Conservation (phyloP, 345 rosid genomes). For the Eucalyptus decipiens region DNA sequence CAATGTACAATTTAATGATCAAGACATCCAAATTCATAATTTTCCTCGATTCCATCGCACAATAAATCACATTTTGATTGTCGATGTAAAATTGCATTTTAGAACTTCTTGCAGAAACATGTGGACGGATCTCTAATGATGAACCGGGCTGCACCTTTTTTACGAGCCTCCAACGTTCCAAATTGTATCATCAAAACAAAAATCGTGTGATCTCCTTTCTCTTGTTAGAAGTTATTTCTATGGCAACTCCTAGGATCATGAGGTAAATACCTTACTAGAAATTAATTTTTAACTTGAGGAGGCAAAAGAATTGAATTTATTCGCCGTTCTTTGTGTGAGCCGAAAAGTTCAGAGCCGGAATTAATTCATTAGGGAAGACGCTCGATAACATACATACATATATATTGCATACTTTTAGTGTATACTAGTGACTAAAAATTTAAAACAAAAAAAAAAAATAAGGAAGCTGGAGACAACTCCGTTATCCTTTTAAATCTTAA, state of each 20-base stretch:
- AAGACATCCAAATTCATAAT: not conserved
- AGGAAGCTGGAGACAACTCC: not conserved
- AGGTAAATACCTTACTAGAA: not conserved
- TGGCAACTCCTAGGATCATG: not conserved
- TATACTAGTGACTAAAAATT: not conserved
- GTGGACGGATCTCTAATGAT: not conserved
- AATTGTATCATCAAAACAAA: not conserved
- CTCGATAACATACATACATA: not conserved
- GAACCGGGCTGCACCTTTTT: not conserved
- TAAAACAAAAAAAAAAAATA: not conserved
- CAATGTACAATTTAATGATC: not conserved
- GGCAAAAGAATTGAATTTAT: not conserved
- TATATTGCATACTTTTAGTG: not conserved
- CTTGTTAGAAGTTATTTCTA: not conserved
- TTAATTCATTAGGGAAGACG: not conserved
- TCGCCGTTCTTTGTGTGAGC: not conserved
- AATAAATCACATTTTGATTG: not conserved
- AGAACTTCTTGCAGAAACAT: not conserved
- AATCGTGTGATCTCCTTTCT: not conserved
- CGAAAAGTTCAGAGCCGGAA: not conserved
- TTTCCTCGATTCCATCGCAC: not conserved
- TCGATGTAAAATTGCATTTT: not conserved
- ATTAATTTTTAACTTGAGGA: not conserved
- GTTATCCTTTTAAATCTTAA: not conserved
- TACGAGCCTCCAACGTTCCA: not conserved